Conservation (phyloP, 2,329 filamentous ascomycete genomes). For the Diplodia sapinea region DNA sequence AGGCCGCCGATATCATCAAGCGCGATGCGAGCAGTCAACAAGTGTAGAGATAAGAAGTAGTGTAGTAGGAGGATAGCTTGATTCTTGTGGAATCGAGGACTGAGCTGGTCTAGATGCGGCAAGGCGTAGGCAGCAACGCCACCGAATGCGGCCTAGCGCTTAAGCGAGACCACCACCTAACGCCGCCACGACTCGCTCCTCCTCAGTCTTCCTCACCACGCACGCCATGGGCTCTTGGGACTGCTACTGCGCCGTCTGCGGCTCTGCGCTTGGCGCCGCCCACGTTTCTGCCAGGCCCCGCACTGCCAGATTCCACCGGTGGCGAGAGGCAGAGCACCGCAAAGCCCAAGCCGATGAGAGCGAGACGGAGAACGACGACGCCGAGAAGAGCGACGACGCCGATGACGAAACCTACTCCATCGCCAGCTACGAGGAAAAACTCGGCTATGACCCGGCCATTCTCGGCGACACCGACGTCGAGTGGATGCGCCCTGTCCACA, state of each 20-base stretch:
- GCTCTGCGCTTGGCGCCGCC: not conserved
- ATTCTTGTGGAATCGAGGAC: too few relatives aligned
- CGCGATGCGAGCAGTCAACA: too few relatives aligned
- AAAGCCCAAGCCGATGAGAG: not conserved
- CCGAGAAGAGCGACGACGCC: not conserved
- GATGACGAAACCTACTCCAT: not conserved
- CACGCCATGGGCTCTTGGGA: conserved; percentile 35
- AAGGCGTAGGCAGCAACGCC: too few relatives aligned
- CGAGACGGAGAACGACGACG: not conserved
- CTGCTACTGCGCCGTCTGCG: conserved; percentile 38
- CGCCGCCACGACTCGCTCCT: not conserved
- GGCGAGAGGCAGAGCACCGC: not conserved
- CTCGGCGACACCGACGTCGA: too few relatives aligned
- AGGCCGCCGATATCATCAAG: conserved; percentile 42
- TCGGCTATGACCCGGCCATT: too few relatives aligned
- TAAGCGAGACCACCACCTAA: not conserved
- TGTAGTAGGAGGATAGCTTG: too few relatives aligned
- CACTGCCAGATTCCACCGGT: not conserved
- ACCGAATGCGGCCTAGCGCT: too few relatives aligned
- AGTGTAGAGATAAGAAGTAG: too few relatives aligned
- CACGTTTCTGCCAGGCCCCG: not conserved
- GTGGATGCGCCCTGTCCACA: too few relatives aligned
- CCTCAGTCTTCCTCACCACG: not conserved
- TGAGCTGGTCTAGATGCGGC: too few relatives aligned
- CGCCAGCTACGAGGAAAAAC: not conserved